These are phyloP conservation scores for Dothideomycetes sp. DNA, from an alignment of 2,329 filamentous ascomycete genomes.

Conservation along the genomic window DNA sequence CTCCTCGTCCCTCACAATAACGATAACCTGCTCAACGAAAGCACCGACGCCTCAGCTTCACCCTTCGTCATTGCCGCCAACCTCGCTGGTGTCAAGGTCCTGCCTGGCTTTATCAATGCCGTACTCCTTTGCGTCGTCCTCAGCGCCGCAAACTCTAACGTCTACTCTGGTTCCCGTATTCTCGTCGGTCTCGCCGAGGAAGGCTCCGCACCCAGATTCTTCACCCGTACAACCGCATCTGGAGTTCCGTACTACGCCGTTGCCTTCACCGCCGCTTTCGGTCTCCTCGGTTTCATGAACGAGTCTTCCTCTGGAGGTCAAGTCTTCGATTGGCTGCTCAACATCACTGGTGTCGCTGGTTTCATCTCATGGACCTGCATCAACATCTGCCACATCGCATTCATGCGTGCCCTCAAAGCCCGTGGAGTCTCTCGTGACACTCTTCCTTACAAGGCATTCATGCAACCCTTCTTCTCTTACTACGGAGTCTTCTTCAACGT, in stretches of 20 bases:
- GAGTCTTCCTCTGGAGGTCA: conserved; percentile 56
- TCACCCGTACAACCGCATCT: conserved; percentile 32
- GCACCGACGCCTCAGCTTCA: conserved; percentile 41
- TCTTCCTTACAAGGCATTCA: conserved; percentile 60
- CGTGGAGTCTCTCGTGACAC: conserved; percentile 59
- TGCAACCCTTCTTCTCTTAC: conserved; percentile 54
- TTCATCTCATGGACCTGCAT: conserved; percentile 66
- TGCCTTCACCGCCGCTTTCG: conserved; percentile 42
- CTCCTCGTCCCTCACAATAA: conserved; percentile 29
- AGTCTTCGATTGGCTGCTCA: conserved; percentile 65
- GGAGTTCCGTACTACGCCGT: conserved; percentile 40
- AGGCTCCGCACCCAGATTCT: conserved; percentile 34
- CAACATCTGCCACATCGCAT: conserved; percentile 60
- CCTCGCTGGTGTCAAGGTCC: conserved; percentile 49
- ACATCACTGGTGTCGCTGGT: conserved; percentile 39
- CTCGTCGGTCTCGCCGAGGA: conserved; percentile 55
- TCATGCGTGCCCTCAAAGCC: conserved; percentile 57
- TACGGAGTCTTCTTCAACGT: conserved; percentile 58
- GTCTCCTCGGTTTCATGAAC: conserved; percentile 65
- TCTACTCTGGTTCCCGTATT: conserved; percentile 59
- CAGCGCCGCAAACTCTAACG: conserved; percentile 39
- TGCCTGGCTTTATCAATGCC: conserved; percentile 58
- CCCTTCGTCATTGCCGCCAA: conserved; percentile 60
- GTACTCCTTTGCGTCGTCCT: conserved; percentile 55
- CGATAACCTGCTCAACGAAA: conserved; percentile 28